Conservation (phyloP, 2,329 filamentous ascomycete genomes). For the Hymenoscyphus scutula region DNA sequence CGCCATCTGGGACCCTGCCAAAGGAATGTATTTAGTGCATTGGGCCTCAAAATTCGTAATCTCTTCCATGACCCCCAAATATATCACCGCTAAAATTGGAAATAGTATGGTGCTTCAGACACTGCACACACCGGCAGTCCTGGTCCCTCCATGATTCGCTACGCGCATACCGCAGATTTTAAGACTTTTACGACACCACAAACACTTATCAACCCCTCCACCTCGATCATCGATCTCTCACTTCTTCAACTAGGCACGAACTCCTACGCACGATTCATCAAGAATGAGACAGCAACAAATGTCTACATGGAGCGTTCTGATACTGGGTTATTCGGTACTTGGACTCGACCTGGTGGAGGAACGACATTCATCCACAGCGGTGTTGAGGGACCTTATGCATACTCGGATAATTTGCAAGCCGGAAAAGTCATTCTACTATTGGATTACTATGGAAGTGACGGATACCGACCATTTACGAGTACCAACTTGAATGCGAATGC, state of each 20-base stretch:
- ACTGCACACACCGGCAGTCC: slow-evolving; percentile 47
- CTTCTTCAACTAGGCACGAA: slow-evolving; percentile 46
- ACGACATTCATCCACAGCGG: slow-evolving; percentile 42
- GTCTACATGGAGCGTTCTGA: slow-evolving; percentile 51
- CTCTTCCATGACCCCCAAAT: not conserved
- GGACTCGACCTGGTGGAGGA: slow-evolving; percentile 47
- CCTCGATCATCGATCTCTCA: slow-evolving; percentile 55
- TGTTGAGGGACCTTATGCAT: slow-evolving; percentile 47
- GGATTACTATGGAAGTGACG: slow-evolving; percentile 48
- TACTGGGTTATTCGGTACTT: slow-evolving; percentile 50
- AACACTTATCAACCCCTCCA: slow-evolving; percentile 49
- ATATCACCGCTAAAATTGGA: not conserved
- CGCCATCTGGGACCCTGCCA: slow-evolving; percentile 50
- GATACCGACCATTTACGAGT: slow-evolving; percentile 50
- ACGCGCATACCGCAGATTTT: slow-evolving; percentile 56
- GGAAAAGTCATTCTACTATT: slow-evolving; percentile 47
- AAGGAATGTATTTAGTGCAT: slow-evolving; percentile 32
- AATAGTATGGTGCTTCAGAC: slow-evolving; percentile 47
- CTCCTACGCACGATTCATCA: slow-evolving; percentile 53
- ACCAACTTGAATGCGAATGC: slow-evolving; percentile 43
- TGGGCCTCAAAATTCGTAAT: slow-evolving; percentile 13
- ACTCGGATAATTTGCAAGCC: slow-evolving; percentile 42
- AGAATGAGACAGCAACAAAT: slow-evolving; percentile 51
- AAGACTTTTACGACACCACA: slow-evolving; percentile 49
- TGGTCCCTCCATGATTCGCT: slow-evolving; percentile 47